phyloP scores from a whole-genome alignment of 2,329 filamentous ascomycete species.

The Ilyonectria destructans region DNA sequence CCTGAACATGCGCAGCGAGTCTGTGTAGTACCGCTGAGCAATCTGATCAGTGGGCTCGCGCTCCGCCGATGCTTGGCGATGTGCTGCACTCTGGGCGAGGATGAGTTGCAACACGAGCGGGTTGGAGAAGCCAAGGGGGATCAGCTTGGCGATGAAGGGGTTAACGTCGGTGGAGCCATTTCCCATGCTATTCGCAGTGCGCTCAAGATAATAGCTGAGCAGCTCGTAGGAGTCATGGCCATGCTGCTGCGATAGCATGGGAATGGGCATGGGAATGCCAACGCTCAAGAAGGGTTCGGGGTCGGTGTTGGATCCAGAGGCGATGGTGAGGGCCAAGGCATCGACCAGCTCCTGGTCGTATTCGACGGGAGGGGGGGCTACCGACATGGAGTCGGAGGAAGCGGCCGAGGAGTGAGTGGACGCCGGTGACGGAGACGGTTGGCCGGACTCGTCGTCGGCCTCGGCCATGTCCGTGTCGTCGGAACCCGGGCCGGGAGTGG shows the following conservation, averaged over 20 bases:
- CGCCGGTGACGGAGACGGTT: slow-evolving; percentile 41
- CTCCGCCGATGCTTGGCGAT: slow-evolving; percentile 55
- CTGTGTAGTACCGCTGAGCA: slow-evolving; percentile 56
- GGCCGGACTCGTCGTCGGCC: slow-evolving; percentile 41
- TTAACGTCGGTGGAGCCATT: slow-evolving; percentile 64
- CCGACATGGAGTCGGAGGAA: slow-evolving; percentile 39
- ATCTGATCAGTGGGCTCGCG: slow-evolving; percentile 49
- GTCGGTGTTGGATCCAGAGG: slow-evolving; percentile 23
- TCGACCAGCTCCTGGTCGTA: slow-evolving; percentile 43
- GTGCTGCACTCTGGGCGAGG: slow-evolving; percentile 61
- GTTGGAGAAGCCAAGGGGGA: slow-evolving; percentile 63
- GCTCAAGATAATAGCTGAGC: slow-evolving; percentile 62
- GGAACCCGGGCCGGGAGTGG: slow-evolving; percentile 37
- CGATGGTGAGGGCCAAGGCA: slow-evolving; percentile 40
- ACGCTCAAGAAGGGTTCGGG: slow-evolving; percentile 31
- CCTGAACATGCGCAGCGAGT: slow-evolving; percentile 56
- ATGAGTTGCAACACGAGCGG: slow-evolving; percentile 64
- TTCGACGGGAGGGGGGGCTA: slow-evolving; percentile 18
- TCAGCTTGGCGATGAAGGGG: slow-evolving; percentile 62
- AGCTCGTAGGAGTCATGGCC: slow-evolving; percentile 60
- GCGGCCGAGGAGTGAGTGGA: slow-evolving; percentile 38
- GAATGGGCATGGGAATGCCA: slow-evolving; percentile 48
- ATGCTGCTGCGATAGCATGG: slow-evolving; percentile 51
- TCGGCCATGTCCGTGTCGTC: slow-evolving; percentile 47
- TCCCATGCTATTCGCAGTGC: slow-evolving; percentile 64